Conservation (phyloP, 306 rosid genomes). For the Cicer pinnatifidum region DNA sequence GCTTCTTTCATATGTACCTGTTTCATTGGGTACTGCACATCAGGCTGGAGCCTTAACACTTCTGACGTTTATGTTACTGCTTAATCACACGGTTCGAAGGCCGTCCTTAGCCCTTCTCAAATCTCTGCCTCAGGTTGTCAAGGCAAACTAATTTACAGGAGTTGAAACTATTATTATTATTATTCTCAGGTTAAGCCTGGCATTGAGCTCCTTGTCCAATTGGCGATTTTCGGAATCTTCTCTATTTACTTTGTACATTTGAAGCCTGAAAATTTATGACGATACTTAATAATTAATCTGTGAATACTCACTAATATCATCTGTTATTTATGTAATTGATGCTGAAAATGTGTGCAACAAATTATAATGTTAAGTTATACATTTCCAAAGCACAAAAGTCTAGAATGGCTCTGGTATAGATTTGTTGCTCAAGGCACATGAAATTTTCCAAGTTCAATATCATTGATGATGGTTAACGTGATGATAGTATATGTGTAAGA, state of each 20-base stretch:
- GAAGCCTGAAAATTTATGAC: slow-evolving; percentile 31
- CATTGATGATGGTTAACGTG: slow-evolving; percentile 9
- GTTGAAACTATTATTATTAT: not conserved
- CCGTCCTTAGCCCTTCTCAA: slow-evolving; percentile 74
- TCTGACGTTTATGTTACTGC: slow-evolving; percentile 66
- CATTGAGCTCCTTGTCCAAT: slow-evolving; percentile 41
- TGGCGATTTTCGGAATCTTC: slow-evolving; percentile 15
- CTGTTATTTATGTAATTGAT: slow-evolving; percentile 31
- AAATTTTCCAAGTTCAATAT: not conserved
- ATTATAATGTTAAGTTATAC: not conserved
- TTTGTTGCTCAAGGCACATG: not conserved
- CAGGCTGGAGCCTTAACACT: slow-evolving; percentile 93
- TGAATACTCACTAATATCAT: slow-evolving; percentile 15
- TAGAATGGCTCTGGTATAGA: not conserved
- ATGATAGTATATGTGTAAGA: not conserved
- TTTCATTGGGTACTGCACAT: slow-evolving; percentile 81
- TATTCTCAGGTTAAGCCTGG: slow-evolving; percentile 7
- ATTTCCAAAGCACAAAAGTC: not conserved
- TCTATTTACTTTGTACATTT: slow-evolving; percentile 26
- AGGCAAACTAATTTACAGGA: slow-evolving; percentile 48
- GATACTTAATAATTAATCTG: slow-evolving; percentile 1
- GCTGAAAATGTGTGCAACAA: slow-evolving; percentile 1
- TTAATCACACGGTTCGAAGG: slow-evolving; percentile 74
- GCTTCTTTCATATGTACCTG: slow-evolving; percentile 83
- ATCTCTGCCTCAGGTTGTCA: slow-evolving; percentile 70